Evolutionary conservation across 2,329 filamentous ascomycete genomes (phyloP), one percentile per base, ranked within the genome.

Genomic region (Fusarium hostae): DNA sequence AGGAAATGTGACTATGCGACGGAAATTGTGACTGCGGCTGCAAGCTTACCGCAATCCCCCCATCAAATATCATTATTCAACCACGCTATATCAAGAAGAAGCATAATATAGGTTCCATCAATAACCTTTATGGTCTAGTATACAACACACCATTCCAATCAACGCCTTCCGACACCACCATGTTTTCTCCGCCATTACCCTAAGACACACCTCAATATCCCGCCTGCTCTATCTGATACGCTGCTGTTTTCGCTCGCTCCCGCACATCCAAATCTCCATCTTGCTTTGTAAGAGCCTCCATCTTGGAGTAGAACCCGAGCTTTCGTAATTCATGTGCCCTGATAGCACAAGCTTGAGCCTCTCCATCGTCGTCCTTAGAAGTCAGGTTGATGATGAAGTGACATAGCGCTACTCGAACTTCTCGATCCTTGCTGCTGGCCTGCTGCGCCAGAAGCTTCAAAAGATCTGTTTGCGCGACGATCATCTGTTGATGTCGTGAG

Each of bases 311-410:
- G 70, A 95, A 92, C 0, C 94, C 94, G 30, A 96, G 81, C 58
- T 88, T 88, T 78, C 89, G 88, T 47, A 99, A 84, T 78, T 92
- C 90, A 16, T 83, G 79, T 0, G 91, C 91, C 57, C 96, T 87
- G 74, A 91, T 87, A 34, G 87, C 84, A 68, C 92, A 93, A 13
- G 88, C 88, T 26, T 86, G 83, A 24, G 85, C 83, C 74, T 97
- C 94, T 34, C 82, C 86, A 10, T 88, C 86, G 75, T 95, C 91
- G 68, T 98, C 95, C 68, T 91, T 87, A 86, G 92, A 97, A 1
- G 93, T 92, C 45, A 99, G 86, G 78, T 98, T 98, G 78, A 91
- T 92, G 47, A 97, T 87, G 45, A 97, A 86, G 87, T 95, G 95
- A 71, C 94, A 94, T 74, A 96, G 89, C 48, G 91, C 91, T 24